Evolutionary conservation across 2,329 filamentous ascomycete species (phyloP).

Genomic region (Aspergillus transmontanensis): DNA sequence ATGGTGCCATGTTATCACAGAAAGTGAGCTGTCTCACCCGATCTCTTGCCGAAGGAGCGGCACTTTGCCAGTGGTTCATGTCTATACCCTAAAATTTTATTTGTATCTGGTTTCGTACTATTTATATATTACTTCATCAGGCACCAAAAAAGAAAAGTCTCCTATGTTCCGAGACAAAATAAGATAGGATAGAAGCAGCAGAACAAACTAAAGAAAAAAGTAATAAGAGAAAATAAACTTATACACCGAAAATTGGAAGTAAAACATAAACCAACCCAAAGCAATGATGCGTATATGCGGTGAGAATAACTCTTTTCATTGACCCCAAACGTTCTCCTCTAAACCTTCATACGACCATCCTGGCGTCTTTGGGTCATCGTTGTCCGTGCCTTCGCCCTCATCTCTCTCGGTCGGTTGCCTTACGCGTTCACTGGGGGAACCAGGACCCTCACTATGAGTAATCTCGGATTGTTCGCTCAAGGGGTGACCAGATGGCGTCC

Average conservation of each 20-base stretch:
- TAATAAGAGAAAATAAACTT: not conserved
- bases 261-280: not conserved
- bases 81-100: constrained; percentile 3
- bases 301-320: constrained; percentile 19
- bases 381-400: constrained; percentile 8
- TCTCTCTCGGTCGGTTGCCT: constrained; percentile 6
- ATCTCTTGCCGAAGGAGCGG: not conserved
- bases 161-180: not conserved
- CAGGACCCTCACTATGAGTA: constrained; percentile 4
- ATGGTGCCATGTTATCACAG: constrained; percentile 1
- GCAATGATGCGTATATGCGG: not conserved
- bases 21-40: not conserved
- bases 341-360: constrained; percentile 34
- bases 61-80: not conserved
- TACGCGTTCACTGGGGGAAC: not conserved
- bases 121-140: constrained; percentile 1
- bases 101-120: not conserved
- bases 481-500: constrained; percentile 34
- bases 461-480: constrained; percentile 27
- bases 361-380: constrained; percentile 18
- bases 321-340: constrained; percentile 40
- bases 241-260: not conserved
- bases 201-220: not conserved
- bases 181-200: not conserved
- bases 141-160: not conserved